Evolutionary conservation across 352 stramenopile genomes (phyloP).

Genomic region (Phytophthora idaei): DNA sequence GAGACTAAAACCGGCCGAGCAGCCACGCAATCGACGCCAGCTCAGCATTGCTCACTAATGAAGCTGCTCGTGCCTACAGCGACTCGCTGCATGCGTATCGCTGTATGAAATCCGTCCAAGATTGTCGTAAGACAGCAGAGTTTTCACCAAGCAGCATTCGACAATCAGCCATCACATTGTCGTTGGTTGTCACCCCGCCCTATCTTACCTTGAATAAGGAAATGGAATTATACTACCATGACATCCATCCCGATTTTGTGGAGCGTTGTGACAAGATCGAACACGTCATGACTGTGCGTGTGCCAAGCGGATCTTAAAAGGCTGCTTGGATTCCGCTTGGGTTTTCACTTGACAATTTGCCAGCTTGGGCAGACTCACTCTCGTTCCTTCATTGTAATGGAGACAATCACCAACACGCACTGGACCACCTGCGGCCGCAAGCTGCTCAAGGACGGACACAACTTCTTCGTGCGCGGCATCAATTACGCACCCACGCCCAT

Average conservation of each 20-base stretch:
- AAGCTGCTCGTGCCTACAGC: neutral
- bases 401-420: slow-evolving; percentile 42
- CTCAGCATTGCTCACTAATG: neutral
- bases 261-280: slow-evolving; percentile 18
- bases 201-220: too few species aligned
- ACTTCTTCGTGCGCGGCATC: slow-evolving; percentile 75
- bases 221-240: neutral
- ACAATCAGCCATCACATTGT: neutral
- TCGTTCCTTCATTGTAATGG: too few species aligned
- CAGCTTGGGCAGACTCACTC: neutral
- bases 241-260: neutral
- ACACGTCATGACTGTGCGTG: neutral
- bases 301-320: too few species aligned
- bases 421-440: slow-evolving; percentile 70
- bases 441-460: slow-evolving; percentile 57
- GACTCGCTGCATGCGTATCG: neutral
- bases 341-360: slow-evolving; percentile 30
- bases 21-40: neutral
- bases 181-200: neutral
- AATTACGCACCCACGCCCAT: slow-evolving; percentile 79
- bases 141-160: neutral
- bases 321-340: slow-evolving; percentile 7
- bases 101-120: neutral
- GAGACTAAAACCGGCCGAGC: too few species aligned
- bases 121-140: neutral